Conservation (phyloP, 305 asterid genomes). For the Rubia tinctorum region DNA sequence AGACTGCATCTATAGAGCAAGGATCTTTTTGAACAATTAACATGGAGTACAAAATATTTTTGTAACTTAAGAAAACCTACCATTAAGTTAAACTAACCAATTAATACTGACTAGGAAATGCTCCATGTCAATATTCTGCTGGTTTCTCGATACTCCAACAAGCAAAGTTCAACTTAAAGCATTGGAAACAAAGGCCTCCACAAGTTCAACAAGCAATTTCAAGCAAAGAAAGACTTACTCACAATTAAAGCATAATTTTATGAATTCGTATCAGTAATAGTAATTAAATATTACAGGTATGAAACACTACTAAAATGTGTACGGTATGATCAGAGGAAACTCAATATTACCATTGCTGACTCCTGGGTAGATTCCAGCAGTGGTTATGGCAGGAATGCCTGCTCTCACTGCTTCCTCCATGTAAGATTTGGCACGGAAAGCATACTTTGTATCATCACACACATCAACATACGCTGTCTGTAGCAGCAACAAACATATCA, state of each 20-base stretch:
- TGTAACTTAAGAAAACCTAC: not conserved
- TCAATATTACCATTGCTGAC: slow-evolving; percentile 84
- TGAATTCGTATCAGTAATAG: not conserved
- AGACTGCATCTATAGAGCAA: not conserved
- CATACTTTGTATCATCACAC: slow-evolving; percentile 84
- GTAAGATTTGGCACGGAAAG: slow-evolving; percentile 73
- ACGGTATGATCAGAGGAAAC: slow-evolving; percentile 32
- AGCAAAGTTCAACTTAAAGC: too few relatives aligned
- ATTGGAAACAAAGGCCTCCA: not conserved
- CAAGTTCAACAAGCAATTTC: not conserved
- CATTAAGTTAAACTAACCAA: not conserved
- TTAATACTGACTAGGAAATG: not conserved
- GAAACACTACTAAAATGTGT: slow-evolving; percentile 13
- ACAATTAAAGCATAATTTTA: not conserved
- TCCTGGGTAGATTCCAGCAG: slow-evolving; percentile 98
- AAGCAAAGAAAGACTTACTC: not conserved
- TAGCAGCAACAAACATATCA: slow-evolving; percentile 16
- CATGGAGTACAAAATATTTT: not conserved
- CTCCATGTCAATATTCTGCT: not conserved
- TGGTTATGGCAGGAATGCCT: slow-evolving; percentile 80
- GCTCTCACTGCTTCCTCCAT: slow-evolving; percentile 66
- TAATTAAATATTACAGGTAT: not conserved
- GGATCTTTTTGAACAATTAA: not conserved
- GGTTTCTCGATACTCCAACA: not conserved
- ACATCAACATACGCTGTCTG: slow-evolving; percentile 94